Evolutionary conservation across 768 basidiomycete genomes (phyloP).

Genomic region (Trametes sanguinea): DNA sequence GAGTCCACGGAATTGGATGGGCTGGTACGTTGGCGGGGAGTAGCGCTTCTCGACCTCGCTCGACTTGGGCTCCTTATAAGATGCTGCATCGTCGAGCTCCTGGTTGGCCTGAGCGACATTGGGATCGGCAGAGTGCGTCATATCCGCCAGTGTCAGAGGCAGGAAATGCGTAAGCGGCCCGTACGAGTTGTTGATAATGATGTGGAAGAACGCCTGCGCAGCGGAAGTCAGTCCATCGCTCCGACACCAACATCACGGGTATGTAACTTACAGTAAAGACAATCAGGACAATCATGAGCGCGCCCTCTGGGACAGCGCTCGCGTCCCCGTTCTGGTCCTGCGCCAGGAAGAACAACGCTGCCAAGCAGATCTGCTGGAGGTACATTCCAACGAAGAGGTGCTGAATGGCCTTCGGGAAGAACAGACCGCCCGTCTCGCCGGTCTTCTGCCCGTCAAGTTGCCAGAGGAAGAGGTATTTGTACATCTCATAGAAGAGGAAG

Average conservation of each 20-base stretch:
- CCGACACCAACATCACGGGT: neutral
- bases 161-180: slow-evolving; percentile 73
- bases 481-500: slow-evolving; percentile 78
- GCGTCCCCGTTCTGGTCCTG: slow-evolving; percentile 51
- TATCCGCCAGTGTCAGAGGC: slow-evolving; percentile 69
- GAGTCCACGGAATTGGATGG: slow-evolving; percentile 3
- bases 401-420: slow-evolving; percentile 93
- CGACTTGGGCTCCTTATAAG: slow-evolving; percentile 5
- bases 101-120: slow-evolving; percentile 24
- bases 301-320: slow-evolving; percentile 71
- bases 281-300: slow-evolving; percentile 84
- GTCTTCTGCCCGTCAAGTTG: slow-evolving; percentile 68
- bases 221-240: neutral
- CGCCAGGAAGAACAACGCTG: slow-evolving; percentile 89
- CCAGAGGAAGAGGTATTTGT: slow-evolving; percentile 54
- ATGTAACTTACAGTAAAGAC: slow-evolving; percentile 69
- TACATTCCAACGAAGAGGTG: slow-evolving; percentile 95
- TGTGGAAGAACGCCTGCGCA: slow-evolving; percentile 66
- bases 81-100: slow-evolving; percentile 24
- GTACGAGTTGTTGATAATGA: slow-evolving; percentile 77
- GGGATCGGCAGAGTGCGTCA: slow-evolving; percentile 16
- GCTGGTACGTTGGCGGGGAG: slow-evolving; percentile 7
- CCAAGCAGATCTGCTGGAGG: slow-evolving; percentile 82
- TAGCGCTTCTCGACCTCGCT: slow-evolving; percentile 2
- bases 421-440: slow-evolving; percentile 86